These are phyloP conservation scores for Oryza longistaminata DNA, from an alignment of 176 grass and related monocot genomes.

Conservation along the genomic window DNA sequence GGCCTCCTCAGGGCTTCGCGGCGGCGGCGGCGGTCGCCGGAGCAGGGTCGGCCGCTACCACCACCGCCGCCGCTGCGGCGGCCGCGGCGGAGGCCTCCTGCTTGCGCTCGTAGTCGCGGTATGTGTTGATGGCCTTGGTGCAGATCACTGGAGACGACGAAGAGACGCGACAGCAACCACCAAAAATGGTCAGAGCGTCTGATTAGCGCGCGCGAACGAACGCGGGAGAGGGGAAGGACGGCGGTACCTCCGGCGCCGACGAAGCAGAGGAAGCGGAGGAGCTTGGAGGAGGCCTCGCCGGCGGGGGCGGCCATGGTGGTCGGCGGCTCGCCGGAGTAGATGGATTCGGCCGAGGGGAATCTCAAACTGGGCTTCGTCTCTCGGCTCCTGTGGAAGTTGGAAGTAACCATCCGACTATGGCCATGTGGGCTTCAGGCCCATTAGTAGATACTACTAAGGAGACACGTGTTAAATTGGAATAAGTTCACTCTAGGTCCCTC, in stretches of 20 bases:
- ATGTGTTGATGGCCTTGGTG: conserved; percentile 92
- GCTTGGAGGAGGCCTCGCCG: conserved; percentile 75
- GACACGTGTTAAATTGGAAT: no score
- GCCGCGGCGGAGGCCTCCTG: conserved; percentile 44
- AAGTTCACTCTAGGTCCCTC: no score
- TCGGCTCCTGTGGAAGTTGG: no score
- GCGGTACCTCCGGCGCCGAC: conserved; percentile 70
- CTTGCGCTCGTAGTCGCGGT: conserved; percentile 69
- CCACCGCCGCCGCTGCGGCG: conserved; percentile 19
- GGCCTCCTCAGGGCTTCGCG: conserved; percentile 51
- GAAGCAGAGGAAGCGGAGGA: conserved; percentile 84
- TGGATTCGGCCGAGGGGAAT: not conserved
- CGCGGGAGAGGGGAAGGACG: not conserved
- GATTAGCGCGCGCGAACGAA: not conserved
- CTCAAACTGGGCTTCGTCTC: conserved; percentile 13
- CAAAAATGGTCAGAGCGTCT: not conserved
- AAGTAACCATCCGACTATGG: not conserved
- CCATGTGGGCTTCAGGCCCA: not conserved
- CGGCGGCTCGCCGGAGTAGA: conserved; percentile 11
- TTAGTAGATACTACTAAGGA: not conserved
- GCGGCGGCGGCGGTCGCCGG: conserved; percentile 34
- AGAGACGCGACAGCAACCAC: not conserved
- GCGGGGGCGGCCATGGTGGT: conserved; percentile 35
- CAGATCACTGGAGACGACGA: conserved; percentile 62
- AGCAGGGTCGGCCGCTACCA: conserved; percentile 26